Conservation (phyloP, 2,329 filamentous ascomycete genomes). For the Delphinella strobiligena region DNA sequence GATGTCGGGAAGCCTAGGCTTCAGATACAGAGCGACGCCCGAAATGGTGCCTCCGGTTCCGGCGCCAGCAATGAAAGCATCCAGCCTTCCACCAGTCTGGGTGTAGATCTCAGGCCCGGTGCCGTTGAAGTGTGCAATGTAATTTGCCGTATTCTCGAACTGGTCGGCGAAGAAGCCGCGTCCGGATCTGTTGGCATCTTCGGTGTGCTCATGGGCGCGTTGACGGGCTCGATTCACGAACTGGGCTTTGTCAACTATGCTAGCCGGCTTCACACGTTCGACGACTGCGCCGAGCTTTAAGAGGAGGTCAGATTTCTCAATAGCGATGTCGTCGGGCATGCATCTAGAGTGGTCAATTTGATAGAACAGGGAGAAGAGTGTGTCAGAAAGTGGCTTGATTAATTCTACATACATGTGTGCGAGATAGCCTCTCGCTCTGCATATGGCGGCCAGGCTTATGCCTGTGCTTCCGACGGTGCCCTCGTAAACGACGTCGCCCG, state of each 20-base stretch:
- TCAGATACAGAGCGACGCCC: slow-evolving; percentile 73
- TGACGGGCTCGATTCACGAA: slow-evolving; percentile 85
- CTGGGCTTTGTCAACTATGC: slow-evolving; percentile 85
- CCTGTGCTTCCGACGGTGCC: slow-evolving; percentile 94
- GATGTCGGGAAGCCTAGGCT: slow-evolving; percentile 53
- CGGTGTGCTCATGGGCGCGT: slow-evolving; percentile 63
- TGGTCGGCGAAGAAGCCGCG: slow-evolving; percentile 90
- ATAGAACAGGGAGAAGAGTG: background rate
- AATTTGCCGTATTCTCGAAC: slow-evolving; percentile 87
- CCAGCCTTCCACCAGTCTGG: slow-evolving; percentile 62
- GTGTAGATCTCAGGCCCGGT: slow-evolving; percentile 84
- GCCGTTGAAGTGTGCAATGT: slow-evolving; percentile 64
- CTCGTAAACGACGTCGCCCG: slow-evolving; percentile 92
- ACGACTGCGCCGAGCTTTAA: slow-evolving; percentile 85
- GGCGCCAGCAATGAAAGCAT: slow-evolving; percentile 86
- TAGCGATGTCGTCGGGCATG: slow-evolving; percentile 86
- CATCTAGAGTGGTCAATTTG: slow-evolving; percentile 39
- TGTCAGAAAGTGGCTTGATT: background rate
- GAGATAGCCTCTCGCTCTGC: slow-evolving; percentile 75
- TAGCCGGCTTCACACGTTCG: slow-evolving; percentile 78
- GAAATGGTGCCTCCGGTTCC: slow-evolving; percentile 91
- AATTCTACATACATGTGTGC: slow-evolving; percentile 60
- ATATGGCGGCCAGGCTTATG: slow-evolving; percentile 83
- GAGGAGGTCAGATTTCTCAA: slow-evolving; percentile 81
- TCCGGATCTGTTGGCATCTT: slow-evolving; percentile 44